Conservation (phyloP, 1,284 basidiomycete species). For the Malassezia slooffiae region DNA sequence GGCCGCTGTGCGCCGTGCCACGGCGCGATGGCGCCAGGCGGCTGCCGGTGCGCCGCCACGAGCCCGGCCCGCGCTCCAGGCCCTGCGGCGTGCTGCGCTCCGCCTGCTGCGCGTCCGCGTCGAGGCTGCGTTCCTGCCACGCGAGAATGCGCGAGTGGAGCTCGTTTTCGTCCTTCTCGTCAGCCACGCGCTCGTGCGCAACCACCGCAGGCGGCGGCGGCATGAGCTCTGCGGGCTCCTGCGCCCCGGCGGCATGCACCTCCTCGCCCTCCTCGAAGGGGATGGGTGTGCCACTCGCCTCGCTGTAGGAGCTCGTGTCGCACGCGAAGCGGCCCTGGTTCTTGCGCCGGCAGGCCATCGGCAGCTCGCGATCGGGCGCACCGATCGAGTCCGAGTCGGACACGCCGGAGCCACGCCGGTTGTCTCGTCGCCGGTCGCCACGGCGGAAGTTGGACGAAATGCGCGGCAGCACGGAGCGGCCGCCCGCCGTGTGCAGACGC, state of each 20-base stretch:
- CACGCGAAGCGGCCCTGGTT: slow-evolving; percentile 11
- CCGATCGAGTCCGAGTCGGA: slow-evolving; percentile 7
- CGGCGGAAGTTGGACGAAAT: slow-evolving; percentile 11
- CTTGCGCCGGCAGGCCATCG: slow-evolving; percentile 11
- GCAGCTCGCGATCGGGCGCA: slow-evolving; percentile 8
- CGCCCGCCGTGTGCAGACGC: neutral
- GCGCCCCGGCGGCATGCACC: neutral
- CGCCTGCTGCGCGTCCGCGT: neutral
- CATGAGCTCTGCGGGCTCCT: neutral
- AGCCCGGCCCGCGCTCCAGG: no score
- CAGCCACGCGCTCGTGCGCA: neutral
- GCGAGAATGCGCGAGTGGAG: slow-evolving; percentile 7
- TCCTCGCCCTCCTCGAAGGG: slow-evolving; percentile 2
- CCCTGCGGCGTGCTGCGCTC: no score
- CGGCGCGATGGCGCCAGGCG: slow-evolving; percentile 2
- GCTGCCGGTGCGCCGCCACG: no score
- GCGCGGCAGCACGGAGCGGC: slow-evolving; percentile 6
- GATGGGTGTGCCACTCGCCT: neutral
- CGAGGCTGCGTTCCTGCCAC: slow-evolving; percentile 12
- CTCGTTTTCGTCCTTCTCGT: neutral
- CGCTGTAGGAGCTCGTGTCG: slow-evolving; percentile 14
- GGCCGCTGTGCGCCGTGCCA: slow-evolving; percentile 5
- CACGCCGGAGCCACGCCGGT: no score
- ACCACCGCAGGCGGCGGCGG: slow-evolving; percentile 9
- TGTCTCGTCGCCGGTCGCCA: no score